Evolutionary conservation across 352 stramenopile species (phyloP).

Genomic region (Globisporangium lucens): DNA sequence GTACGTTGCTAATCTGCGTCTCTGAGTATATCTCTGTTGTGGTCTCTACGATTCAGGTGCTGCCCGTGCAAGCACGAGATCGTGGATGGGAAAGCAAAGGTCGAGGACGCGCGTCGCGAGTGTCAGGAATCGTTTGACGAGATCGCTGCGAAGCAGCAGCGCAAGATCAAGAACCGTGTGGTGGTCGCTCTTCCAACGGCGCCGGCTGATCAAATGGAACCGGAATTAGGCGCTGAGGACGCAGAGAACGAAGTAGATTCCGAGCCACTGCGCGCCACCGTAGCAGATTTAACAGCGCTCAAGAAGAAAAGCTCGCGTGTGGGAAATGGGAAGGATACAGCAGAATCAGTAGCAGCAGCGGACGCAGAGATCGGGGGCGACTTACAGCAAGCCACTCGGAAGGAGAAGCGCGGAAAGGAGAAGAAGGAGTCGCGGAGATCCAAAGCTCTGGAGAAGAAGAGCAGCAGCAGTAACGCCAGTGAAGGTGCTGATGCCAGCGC

Average conservation of each 20-base stretch:
- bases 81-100: slow-evolving; percentile 28
- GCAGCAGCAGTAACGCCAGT: background rate
- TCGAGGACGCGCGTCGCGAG: slow-evolving; percentile 34
- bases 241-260: background rate
- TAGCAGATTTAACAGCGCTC: background rate
- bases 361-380: background rate
- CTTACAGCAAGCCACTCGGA: background rate
- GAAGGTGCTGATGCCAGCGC: background rate
- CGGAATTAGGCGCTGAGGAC: background rate
- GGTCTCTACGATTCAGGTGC: slow-evolving; percentile 20
- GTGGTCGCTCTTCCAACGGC: background rate
- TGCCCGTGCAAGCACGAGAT: slow-evolving; percentile 51
- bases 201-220: background rate
- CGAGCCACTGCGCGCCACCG: background rate
- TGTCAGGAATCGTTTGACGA: slow-evolving; percentile 44
- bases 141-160: slow-evolving; percentile 44
- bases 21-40: background rate
- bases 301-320: background rate
- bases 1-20: background rate
- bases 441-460: slow-evolving; percentile 7
- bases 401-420: background rate
- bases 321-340: background rate
- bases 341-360: too few relatives aligned
- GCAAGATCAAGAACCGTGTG: slow-evolving; percentile 27
- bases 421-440: background rate